phyloP scores from a whole-genome alignment of 2,329 filamentous ascomycete species.

The Fusarium coicis region DNA sequence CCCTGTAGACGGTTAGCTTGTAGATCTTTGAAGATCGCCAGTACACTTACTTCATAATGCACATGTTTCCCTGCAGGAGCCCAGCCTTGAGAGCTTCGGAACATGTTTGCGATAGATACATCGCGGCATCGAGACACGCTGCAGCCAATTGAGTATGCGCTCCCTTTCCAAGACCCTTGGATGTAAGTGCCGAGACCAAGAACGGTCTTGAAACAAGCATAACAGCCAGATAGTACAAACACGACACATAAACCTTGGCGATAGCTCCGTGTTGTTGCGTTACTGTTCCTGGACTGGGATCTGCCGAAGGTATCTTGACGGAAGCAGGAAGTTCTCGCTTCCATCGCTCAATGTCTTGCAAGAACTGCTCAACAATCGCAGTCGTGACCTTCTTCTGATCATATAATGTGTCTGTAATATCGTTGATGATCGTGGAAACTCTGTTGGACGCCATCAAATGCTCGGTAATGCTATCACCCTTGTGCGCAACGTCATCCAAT shows the following conservation, averaged over 20 bases:
- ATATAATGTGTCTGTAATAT: conserved; percentile 56
- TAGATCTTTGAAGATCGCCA: accelerated
- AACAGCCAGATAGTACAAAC: conserved; percentile 68
- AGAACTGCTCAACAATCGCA: conserved; percentile 52
- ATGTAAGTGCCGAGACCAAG: conserved; percentile 60
- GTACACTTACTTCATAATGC: conserved; percentile 64
- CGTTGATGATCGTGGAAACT: conserved; percentile 56
- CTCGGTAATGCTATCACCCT: conserved; percentile 37
- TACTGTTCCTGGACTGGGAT: conserved; percentile 5
- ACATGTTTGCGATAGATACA: conserved; percentile 66
- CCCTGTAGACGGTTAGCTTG: conserved; percentile 46
- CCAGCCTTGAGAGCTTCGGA: conserved; percentile 57
- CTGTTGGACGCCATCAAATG: conserved; percentile 55
- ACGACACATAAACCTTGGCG: conserved; percentile 65
- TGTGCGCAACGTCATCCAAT: conserved; percentile 22
- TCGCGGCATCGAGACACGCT: conserved; percentile 65
- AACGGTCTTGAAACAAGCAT: conserved; percentile 67
- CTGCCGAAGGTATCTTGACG: conserved; percentile 24
- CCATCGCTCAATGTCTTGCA: conserved; percentile 58
- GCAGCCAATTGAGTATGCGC: conserved; percentile 55
- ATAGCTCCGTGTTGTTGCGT: conserved; percentile 51
- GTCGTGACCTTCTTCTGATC: conserved; percentile 49
- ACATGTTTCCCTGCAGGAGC: conserved; percentile 65
- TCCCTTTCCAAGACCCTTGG: conserved; percentile 44
- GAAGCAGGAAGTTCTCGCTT: conserved; percentile 56